phyloP scores from a whole-genome alignment of 225 moss, liverwort and hornwort species.

The Pseudoscleropodium purum region DNA sequence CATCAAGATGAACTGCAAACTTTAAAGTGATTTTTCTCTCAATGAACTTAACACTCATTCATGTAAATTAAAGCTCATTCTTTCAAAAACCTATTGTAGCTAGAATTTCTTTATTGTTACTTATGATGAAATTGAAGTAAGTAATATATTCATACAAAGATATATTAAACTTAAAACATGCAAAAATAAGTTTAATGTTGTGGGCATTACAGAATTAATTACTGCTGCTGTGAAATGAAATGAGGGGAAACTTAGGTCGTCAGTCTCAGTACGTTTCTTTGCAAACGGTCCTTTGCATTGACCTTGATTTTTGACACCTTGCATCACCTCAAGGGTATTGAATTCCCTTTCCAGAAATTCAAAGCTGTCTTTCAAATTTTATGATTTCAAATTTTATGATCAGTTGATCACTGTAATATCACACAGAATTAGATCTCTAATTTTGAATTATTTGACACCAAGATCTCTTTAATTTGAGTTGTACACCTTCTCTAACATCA shows the following conservation, averaged over 20 bases:
- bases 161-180: background rate
- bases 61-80: too few species aligned
- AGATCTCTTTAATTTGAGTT: background rate
- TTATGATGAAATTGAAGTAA: background rate
- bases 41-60: too few species aligned
- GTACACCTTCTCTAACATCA: background rate
- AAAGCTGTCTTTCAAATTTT: background rate
- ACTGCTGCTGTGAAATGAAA: background rate
- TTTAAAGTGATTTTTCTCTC: fast-evolving
- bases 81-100: background rate
- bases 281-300: background rate
- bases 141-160: background rate
- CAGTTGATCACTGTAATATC: background rate
- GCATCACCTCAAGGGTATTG: background rate
- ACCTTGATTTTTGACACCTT: background rate
- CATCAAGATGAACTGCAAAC: background rate
- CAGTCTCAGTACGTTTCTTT: background rate
- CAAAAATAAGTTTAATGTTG: background rate
- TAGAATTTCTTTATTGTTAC: background rate
- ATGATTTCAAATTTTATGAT: background rate
- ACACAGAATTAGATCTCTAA: background rate
- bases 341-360: background rate
- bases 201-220: background rate
- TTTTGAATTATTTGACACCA: background rate
- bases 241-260: background rate